Base-by-base conservation (phyloP, 768 basidiomycete species). In the Fomitopsis pulvina region DNA sequence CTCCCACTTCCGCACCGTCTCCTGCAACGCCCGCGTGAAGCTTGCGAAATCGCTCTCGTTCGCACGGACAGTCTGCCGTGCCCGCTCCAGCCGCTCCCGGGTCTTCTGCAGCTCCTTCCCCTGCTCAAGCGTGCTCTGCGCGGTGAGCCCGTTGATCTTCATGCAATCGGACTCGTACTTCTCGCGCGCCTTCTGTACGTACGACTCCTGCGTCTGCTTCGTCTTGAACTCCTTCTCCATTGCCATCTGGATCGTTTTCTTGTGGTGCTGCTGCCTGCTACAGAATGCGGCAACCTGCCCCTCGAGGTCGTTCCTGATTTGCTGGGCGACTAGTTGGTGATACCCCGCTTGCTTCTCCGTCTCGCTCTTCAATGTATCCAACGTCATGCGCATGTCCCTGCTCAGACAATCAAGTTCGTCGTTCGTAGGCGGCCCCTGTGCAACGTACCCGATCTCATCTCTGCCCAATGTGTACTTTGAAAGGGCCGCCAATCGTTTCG, bases 21-120 rank as follows among this genome's bases (percentile, higher is more conserved):
- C 87, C 56, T 81, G 79, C 34, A 96, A 66, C 0, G 82, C 85
- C 48, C 79, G 80, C 2, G 88, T 80, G 63, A 92, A 93, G 62
- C 87, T 88, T n/a, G 79, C 76, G 61, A 92, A 97, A 52, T 99
- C 96, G 30, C 86, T 79, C 67, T 98, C 93, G 64, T 96, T 96
- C 7, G 79, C 77, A 51, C 85, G 85, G 1, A 98, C 92, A 0
- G 92, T 92, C 68, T 88, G 85, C 55, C 91, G 83, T 0, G 90
- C 90, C 26, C 87, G 80, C 59, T 95, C 92, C 20, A 97, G 75
- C 68, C 92, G 96, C 48, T 81, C 60, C 26, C 84, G 80, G 32
- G 96, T 80, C 71, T 89, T 92, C 58, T 99, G 96, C 26, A 94
- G 75, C 50, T 98, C 95, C 61, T 83, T 86, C 26, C 96, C 96